These are phyloP conservation scores for Daldinia vernicosa DNA, from an alignment of 495 filamentous ascomycete species.

Conservation along the genomic window DNA sequence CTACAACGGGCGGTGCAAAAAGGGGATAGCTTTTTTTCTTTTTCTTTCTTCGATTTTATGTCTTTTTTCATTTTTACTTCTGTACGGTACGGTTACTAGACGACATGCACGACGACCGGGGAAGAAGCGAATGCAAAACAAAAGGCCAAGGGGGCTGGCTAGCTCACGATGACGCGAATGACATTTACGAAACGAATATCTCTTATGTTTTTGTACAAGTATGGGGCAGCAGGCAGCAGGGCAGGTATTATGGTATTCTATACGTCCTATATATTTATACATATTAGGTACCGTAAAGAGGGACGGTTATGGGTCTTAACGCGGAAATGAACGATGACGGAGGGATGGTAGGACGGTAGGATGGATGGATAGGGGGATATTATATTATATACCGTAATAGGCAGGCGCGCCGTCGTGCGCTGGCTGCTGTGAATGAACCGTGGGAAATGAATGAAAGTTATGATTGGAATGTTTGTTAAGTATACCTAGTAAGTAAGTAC, in stretches of 20 bases:
- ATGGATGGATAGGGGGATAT: neutral
- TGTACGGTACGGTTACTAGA: neutral
- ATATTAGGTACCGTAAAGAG: neutral
- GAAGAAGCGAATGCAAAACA: neutral
- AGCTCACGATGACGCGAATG: neutral
- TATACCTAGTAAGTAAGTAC: too few relatives aligned
- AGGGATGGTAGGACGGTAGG: neutral
- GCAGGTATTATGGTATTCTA: neutral
- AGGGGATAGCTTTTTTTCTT: neutral
- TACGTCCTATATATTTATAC: neutral
- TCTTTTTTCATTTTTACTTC: neutral
- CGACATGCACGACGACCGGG: neutral
- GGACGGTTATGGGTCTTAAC: neutral
- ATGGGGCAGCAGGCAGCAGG: neutral
- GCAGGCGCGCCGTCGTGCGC: neutral
- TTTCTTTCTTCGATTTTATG: neutral
- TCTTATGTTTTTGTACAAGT: neutral
- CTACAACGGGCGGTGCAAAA: neutral
- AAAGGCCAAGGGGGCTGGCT: neutral
- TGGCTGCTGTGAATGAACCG: neutral
- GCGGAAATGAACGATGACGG: neutral
- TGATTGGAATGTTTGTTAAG: neutral
- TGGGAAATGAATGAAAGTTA: neutral
- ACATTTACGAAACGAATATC: neutral
- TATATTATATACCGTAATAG: conserved; percentile 3